Evolutionary conservation across 2,329 filamentous ascomycete genomes (phyloP), one percentile per base, ranked within the genome.

Genomic region (Pyrenochaeta sp.): DNA sequence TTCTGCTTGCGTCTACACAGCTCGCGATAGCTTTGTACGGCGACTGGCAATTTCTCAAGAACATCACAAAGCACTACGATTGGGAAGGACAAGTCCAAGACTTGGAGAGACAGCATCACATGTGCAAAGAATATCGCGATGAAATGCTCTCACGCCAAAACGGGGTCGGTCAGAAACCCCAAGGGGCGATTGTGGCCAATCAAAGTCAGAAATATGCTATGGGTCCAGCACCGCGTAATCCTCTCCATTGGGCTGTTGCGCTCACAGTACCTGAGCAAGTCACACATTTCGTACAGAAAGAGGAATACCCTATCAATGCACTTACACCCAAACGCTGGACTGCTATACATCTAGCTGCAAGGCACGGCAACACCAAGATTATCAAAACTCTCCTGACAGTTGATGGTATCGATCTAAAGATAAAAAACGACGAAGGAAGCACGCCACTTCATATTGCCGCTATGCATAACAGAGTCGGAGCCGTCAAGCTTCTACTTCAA

Each of bases 271-370:
- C 51, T 1, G 40, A 57, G 12, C 55, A 61, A 46, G 60, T 62
- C 15, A 37, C 37, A 6, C 45, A 45, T 7, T 49, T 56, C 12
- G 45, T 65, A 7, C 54, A 59, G 21, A 55, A 49, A n/a, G 56
- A 58, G 1, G 56, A 61, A 31, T 65, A 61, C 20, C 62, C 60
- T 0, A 57, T 65, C 40, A 65, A 65, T 40, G 60, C 62, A 6
- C 60, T 65, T 2, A 60, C 58, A 17, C 54, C 50, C 9, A 48
- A 46, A 17, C 49, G 47, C 11, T 64, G 60, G 60, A 64, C 61
- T 11, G 61, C 60, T 27, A 49, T 49, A 29, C 60, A 65, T 41
- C 31, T 65, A 5, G 62, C 60, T 15, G 58, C 57, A n/a, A 41
- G 50, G 27, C 45, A 61, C 31, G 60, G 55, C 11, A 57, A 59